These are phyloP conservation scores for Rhizopus delemar DNA, from an alignment of 371 early-diverging fungal genomes.

Conservation along the genomic window DNA sequence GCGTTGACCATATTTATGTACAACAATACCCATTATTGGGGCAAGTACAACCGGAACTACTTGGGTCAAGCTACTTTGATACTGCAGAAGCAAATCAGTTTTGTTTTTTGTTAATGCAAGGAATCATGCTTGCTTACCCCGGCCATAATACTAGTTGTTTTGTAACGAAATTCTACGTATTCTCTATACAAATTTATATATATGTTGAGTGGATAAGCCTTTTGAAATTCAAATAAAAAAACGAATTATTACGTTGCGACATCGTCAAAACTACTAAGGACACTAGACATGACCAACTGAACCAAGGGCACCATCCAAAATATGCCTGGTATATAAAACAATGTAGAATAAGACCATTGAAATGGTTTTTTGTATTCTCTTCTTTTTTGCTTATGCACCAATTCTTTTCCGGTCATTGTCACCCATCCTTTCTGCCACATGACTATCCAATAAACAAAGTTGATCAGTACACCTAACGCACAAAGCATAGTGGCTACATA, in stretches of 20 bases:
- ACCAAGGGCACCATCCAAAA: constrained; percentile 53
- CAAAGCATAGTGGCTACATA: constrained; percentile 45
- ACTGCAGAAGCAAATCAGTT: constrained; percentile 24
- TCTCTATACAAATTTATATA: constrained; percentile 25
- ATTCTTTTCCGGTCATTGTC: constrained; percentile 37
- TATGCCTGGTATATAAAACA: constrained; percentile 41
- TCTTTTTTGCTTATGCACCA: constrained; percentile 19
- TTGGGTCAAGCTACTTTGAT: constrained; percentile 58
- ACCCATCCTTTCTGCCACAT: constrained; percentile 41
- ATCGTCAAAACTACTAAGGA: constrained; percentile 51
- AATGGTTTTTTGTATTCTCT: constrained; percentile 6
- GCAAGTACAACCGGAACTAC: constrained; percentile 55
- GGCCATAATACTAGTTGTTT: constrained; percentile 46
- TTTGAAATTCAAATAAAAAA: not conserved
- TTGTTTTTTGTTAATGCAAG: not conserved
- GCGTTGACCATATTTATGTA: constrained; percentile 57
- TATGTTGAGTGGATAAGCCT: no score
- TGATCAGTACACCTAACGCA: constrained; percentile 33
- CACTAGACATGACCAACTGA: constrained; percentile 49
- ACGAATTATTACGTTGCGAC: constrained; percentile 39
- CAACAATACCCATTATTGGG: constrained; percentile 54
- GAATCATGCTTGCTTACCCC: constrained; percentile 31
- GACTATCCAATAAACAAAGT: constrained; percentile 35
- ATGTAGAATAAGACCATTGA: constrained; percentile 27
- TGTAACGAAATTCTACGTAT: constrained; percentile 47